phyloP scores from a whole-genome alignment of 2,329 filamentous ascomycete genomes.

The Alternaria burnsii region DNA sequence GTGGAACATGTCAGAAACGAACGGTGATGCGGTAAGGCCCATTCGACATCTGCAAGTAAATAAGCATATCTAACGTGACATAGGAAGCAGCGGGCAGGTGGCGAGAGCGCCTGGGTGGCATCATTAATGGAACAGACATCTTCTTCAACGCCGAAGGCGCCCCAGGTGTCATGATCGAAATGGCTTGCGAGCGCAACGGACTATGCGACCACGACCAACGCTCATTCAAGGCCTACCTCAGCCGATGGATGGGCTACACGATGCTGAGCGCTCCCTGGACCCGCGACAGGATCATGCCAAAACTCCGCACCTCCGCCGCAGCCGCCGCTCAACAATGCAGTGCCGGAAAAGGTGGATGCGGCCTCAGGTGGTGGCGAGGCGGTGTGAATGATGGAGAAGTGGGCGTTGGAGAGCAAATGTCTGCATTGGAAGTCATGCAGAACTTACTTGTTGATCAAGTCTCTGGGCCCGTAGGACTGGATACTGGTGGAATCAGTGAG shows the following conservation, averaged over 20 bases:
- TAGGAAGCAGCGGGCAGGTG: constrained; percentile 31
- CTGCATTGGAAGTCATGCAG: constrained; percentile 63
- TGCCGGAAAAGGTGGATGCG: constrained; percentile 59
- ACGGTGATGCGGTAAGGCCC: constrained; percentile 31
- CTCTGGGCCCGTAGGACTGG: constrained; percentile 54
- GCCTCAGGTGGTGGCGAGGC: constrained; percentile 53
- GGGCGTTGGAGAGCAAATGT: constrained; percentile 68
- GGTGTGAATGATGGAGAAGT: constrained; percentile 56
- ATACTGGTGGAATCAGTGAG: constrained; percentile 61
- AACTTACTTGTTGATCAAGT: constrained; percentile 51
- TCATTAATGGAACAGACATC: constrained; percentile 50
- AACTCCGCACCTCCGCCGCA: constrained; percentile 61
- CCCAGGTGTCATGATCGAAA: constrained; percentile 55
- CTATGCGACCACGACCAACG: constrained; percentile 58
- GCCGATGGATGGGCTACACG: constrained; percentile 53
- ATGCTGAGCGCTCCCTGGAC: constrained; percentile 50
- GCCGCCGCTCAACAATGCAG: constrained; percentile 64
- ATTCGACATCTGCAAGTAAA: too few species aligned
- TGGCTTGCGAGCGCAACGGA: constrained; percentile 54
- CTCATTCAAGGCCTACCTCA: constrained; percentile 55
- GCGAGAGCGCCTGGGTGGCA: constrained; percentile 35
- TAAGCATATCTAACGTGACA: not conserved
- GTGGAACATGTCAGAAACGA: constrained; percentile 55
- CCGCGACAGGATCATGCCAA: constrained; percentile 56
- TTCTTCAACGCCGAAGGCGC: constrained; percentile 57